Evolutionary conservation across 2,329 filamentous ascomycete genomes (phyloP).

Genomic region (Penicillium aurantiogriseum): DNA sequence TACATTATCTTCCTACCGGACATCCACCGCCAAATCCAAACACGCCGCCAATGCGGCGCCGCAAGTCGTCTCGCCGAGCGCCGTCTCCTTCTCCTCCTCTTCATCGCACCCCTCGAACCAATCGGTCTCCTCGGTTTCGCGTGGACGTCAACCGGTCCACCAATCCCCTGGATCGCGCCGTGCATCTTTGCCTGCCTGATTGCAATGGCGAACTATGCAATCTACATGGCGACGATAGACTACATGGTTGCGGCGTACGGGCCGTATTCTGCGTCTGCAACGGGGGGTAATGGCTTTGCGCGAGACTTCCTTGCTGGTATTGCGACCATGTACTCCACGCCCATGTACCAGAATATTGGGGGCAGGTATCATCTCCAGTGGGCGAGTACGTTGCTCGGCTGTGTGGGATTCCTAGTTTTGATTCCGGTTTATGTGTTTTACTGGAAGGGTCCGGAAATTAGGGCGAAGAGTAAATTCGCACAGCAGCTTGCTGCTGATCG

Average conservation of each 20-base stretch:
- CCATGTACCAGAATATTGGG: conserved; percentile 57
- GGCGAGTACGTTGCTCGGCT: conserved; percentile 55
- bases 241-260: conserved; percentile 77
- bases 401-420: conserved; percentile 51
- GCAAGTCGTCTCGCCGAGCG: conserved; percentile 60
- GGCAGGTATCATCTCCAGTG: conserved; percentile 49
- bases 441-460: conserved; percentile 54
- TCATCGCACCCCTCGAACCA: conserved; percentile 47
- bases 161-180: conserved; percentile 64
- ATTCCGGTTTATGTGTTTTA: conserved; percentile 58
- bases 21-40: conserved; percentile 44
- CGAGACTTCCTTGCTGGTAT: conserved; percentile 72
- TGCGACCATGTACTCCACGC: conserved; percentile 65
- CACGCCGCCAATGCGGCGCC: conserved; percentile 41
- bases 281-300: conserved; percentile 72
- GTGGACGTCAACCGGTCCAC: conserved; percentile 65
- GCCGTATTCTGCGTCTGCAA: conserved; percentile 70
- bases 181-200: conserved; percentile 65
- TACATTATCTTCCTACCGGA: conserved; percentile 59
- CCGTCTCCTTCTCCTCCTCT: conserved; percentile 64
- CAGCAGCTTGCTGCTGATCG: conserved; percentile 24
- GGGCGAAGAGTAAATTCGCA: conserved; percentile 37
- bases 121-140: conserved; percentile 70
- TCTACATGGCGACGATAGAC: conserved; percentile 75
- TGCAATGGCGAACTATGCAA: conserved; percentile 70